phyloP scores from a whole-genome alignment of 148 eudicot genomes.

The Bassia scoparia region DNA sequence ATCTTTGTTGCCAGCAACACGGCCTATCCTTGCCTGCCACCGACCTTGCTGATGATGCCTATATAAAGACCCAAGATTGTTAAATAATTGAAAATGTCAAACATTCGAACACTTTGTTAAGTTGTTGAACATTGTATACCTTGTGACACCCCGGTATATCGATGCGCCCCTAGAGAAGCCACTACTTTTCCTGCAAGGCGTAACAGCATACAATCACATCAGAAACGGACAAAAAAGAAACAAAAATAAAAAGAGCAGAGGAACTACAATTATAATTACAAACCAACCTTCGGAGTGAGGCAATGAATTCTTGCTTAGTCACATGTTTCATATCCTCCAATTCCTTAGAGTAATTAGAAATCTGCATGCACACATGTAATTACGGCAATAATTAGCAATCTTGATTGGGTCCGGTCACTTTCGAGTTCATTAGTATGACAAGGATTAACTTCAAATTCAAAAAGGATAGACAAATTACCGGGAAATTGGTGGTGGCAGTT shows the following conservation, averaged over 20 bases:
- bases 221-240: background rate
- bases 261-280: background rate
- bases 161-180: conserved; percentile 99
- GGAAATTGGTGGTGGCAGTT: conserved; percentile 92
- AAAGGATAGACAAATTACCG: conserved; percentile 44
- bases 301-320: conserved; percentile 95
- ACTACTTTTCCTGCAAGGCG: conserved; percentile 76
- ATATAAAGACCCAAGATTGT: too few species aligned
- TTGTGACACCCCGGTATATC: conserved; percentile 90
- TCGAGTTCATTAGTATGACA: background rate
- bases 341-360: conserved; percentile 60
- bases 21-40: conserved; percentile 99
- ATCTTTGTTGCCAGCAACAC: conserved; percentile 97
- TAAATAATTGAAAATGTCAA: too few species aligned
- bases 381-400: background rate
- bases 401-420: background rate
- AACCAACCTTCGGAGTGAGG: conserved; percentile 76
- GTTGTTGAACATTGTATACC: conserved; percentile 28
- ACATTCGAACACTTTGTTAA: background rate
- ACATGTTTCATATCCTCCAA: conserved; percentile 81
- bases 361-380: conserved; percentile 33
- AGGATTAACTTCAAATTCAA: conserved; percentile 10
- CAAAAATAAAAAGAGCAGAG: background rate
- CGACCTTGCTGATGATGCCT: conserved; percentile 99
- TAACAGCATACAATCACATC: background rate